phyloP scores from a whole-genome alignment of 2,329 filamentous ascomycete species.

The Chaetomium strumarium region DNA sequence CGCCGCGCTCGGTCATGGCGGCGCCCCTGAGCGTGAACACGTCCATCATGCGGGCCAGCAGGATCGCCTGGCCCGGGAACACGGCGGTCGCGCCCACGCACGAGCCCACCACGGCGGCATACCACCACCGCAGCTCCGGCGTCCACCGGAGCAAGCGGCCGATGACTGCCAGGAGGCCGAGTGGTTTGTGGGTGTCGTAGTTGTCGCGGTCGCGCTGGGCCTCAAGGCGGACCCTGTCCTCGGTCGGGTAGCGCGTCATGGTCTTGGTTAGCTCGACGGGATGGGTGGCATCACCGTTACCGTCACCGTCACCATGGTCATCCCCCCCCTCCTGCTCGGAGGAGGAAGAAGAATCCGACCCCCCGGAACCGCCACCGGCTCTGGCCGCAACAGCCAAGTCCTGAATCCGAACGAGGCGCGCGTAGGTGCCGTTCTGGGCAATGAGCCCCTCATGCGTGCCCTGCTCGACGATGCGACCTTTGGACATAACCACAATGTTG shows the following conservation, averaged over 20 bases:
- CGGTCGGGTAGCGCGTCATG: conserved; percentile 21
- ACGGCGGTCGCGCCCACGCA: conserved; percentile 29
- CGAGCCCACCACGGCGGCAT: conserved; percentile 1
- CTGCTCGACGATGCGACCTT: conserved; percentile 28
- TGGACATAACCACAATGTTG: conserved; percentile 37
- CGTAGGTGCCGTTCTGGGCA: conserved; percentile 24
- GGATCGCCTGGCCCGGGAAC: conserved; percentile 39
- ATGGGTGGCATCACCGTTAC: too few species aligned
- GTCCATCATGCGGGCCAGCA: conserved; percentile 37
- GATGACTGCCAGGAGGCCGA: conserved; percentile 16
- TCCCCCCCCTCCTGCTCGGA: conserved; percentile 3
- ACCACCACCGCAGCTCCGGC: conserved; percentile 19
- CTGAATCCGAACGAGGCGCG: conserved; percentile 21
- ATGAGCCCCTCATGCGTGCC: conserved; percentile 28
- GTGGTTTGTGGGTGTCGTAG: conserved; percentile 17
- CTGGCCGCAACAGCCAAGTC: conserved; percentile 16
- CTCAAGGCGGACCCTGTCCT: conserved; percentile 15
- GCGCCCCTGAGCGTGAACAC: conserved; percentile 33
- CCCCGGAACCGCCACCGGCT: too few species aligned
- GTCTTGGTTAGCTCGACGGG: conserved; percentile 18
- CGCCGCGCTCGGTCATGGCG: conserved; percentile 34
- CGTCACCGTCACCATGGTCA: not conserved
- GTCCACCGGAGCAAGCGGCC: conserved; percentile 13
- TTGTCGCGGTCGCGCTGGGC: conserved; percentile 20
- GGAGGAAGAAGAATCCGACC: not conserved